Base-by-base conservation (phyloP, 768 basidiomycete species). In the Suillus discolor region DNA sequence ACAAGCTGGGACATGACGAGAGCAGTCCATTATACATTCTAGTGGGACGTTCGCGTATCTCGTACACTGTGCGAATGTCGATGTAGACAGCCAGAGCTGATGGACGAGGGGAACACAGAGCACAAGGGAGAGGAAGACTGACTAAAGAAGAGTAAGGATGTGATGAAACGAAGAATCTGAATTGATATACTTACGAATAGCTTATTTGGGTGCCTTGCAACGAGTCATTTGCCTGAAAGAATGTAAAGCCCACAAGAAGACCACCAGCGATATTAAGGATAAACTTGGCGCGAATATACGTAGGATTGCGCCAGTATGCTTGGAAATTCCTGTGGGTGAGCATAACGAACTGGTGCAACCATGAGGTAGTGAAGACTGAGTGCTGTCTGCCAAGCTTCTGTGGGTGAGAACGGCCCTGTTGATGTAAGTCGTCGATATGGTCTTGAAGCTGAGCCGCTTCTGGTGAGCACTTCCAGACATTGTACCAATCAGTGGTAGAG, bases 21-120 rank as follows among this genome's bases (percentile, higher is more conserved):
- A 0, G 87, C 85, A 0, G 83, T 80, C 89, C 89, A 91, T 80
- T 82, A 74, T 90, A 91, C 78, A 87, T 89, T 44, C 84, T 78
- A 64, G 85, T 87, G 0, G 89, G 81, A 5, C 86, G 82, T 73
- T 91, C 89, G 36, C 89, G 84, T 47, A 88, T 83, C 70, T 89
- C 87, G 69, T 89, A 90, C 34, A 91, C 78, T 2, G 72, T 77
- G n/a, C 90, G 86, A 63, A 85, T 82, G 39, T 78, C 75, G 65
- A 90, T 80, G 77, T 85, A 90, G 41, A 84, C 81, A 15, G 86
- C 84, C 71, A 88, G 0, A 90, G 80, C 71, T 91, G 89, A 70
- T 88, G 86, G 7, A 85, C 81, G 31, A 89, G 77, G 0, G 87
- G 84, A 1, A 84, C 83, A 68, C 75, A 69, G 57, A 80, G 47